phyloP scores from a whole-genome alignment of 805 yeast genomes.

The Saccharomyces kudriavzevii region DNA sequence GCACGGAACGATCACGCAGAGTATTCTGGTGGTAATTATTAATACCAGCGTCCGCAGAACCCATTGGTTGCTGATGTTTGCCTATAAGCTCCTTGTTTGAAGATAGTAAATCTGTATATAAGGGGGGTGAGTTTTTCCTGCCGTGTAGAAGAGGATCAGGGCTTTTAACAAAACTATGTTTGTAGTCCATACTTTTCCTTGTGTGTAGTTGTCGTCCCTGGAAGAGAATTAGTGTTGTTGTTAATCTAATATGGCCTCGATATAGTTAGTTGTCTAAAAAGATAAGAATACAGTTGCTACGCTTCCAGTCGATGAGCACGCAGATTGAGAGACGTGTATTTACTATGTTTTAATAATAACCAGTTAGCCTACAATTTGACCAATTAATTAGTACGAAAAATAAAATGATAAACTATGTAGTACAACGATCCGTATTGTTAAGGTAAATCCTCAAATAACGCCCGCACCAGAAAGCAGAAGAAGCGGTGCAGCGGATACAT shows the following conservation, averaged over 20 bases:
- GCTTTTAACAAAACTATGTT: background rate
- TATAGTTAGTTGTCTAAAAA: background rate
- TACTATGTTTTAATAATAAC: background rate
- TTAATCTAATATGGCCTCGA: background rate
- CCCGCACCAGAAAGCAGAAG: background rate
- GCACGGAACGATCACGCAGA: constrained; percentile 26
- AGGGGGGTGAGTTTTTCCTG: background rate
- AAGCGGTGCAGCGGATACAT: background rate
- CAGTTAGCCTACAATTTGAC: background rate
- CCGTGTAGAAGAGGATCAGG: background rate
- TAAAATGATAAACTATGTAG: background rate
- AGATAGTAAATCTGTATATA: background rate
- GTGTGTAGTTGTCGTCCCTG: background rate
- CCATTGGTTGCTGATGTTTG: background rate
- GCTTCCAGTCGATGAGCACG: background rate
- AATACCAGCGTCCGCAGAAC: background rate
- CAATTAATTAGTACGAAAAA: background rate
- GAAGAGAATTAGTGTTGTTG: background rate
- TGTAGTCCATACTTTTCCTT: background rate
- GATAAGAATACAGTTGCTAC: background rate
- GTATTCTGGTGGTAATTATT: constrained; percentile 2
- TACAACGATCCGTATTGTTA: background rate
- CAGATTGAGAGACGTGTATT: background rate
- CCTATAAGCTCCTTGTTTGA: background rate
- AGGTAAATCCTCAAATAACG: background rate